A percentile compares a stretch with the other conserved stretches of the same genome.
Conservation (phyloP, 2,329 filamentous ascomycete species). For the Phoma herbarum region DNA sequence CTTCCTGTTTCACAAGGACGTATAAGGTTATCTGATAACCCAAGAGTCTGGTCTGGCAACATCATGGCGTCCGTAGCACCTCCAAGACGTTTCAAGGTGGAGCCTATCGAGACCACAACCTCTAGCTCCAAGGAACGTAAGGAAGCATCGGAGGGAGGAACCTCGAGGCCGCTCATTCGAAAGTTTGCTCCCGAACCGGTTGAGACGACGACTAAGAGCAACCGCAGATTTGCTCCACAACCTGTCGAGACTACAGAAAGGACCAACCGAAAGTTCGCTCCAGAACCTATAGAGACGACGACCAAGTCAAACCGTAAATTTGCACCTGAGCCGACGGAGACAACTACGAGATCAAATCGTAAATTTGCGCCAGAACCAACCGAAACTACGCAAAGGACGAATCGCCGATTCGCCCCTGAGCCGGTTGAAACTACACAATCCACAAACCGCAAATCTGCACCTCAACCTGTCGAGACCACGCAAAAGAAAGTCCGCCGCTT, state of each 20-base stretch:
- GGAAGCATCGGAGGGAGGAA: slow-evolving; percentile 62
- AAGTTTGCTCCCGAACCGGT: slow-evolving; percentile 75
- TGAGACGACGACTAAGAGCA: slow-evolving; percentile 69
- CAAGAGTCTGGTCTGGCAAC: slow-evolving; percentile 9
- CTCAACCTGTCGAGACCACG: slow-evolving; percentile 52
- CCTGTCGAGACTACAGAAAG: slow-evolving; percentile 51
- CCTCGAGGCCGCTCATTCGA: slow-evolving; percentile 35
- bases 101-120: slow-evolving; percentile 47
- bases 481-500: slow-evolving; percentile 54
- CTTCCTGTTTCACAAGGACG: slow-evolving; percentile 9
- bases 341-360: slow-evolving; percentile 64
- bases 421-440: slow-evolving; percentile 72
- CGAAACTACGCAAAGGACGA: slow-evolving; percentile 49
- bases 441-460: slow-evolving; percentile 60
- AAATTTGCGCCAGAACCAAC: slow-evolving; percentile 54
- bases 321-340: slow-evolving; percentile 76
- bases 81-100: slow-evolving; percentile 49
- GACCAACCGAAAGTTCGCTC: slow-evolving; percentile 36
- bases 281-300: slow-evolving; percentile 39
- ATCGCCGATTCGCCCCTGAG: slow-evolving; percentile 46
- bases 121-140: slow-evolving; percentile 67
- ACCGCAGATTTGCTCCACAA: slow-evolving; percentile 67
- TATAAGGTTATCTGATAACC: slow-evolving; percentile 16
- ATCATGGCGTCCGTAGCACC: slow-evolving; percentile 45
- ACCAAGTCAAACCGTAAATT: slow-evolving; percentile 63